Evolutionary conservation across 2,329 filamentous ascomycete species (phyloP).

Genomic region (Apiospora aurea): DNA sequence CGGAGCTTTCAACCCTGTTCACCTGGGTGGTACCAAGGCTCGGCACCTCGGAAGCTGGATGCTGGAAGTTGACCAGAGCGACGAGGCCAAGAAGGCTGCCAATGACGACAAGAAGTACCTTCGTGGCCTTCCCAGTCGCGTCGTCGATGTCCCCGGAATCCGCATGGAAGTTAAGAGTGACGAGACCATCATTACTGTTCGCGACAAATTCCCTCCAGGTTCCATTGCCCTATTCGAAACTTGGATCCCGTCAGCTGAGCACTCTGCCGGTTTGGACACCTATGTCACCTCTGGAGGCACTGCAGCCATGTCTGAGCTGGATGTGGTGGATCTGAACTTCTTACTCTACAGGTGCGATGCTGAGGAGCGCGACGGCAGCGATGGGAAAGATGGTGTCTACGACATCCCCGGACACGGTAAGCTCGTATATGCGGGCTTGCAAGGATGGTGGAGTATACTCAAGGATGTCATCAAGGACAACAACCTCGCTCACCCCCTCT

Average conservation of each 20-base stretch:
- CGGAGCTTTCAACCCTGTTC: slow-evolving; percentile 79
- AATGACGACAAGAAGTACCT: slow-evolving; percentile 75
- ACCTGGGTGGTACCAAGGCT: slow-evolving; percentile 83
- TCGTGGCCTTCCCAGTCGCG: slow-evolving; percentile 82
- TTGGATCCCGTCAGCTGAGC: slow-evolving; percentile 88
- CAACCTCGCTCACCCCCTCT: slow-evolving; percentile 90
- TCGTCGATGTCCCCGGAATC: slow-evolving; percentile 77
- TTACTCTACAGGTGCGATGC: slow-evolving; percentile 90
- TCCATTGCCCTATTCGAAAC: slow-evolving; percentile 97
- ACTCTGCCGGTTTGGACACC: slow-evolving; percentile 81
- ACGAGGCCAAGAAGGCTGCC: slow-evolving; percentile 70
- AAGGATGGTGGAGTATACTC: slow-evolving; percentile 97
- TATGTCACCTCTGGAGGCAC: slow-evolving; percentile 85
- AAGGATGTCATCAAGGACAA: slow-evolving; percentile 87
- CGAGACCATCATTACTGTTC: slow-evolving; percentile 80
- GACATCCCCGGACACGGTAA: slow-evolving; percentile 83
- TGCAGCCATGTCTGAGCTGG: slow-evolving; percentile 77
- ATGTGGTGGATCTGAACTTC: slow-evolving; percentile 87
- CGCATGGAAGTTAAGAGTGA: slow-evolving; percentile 74
- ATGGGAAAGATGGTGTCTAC: slow-evolving; percentile 86
- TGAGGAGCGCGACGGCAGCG: slow-evolving; percentile 82
- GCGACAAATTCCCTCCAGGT: slow-evolving; percentile 86
- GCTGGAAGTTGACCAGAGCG: slow-evolving; percentile 83
- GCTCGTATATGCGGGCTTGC: slow-evolving; percentile 93
- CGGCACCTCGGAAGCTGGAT: slow-evolving; percentile 90